Conservation (phyloP, 192 early-diverging fungal species). For the Endogone sp. region DNA sequence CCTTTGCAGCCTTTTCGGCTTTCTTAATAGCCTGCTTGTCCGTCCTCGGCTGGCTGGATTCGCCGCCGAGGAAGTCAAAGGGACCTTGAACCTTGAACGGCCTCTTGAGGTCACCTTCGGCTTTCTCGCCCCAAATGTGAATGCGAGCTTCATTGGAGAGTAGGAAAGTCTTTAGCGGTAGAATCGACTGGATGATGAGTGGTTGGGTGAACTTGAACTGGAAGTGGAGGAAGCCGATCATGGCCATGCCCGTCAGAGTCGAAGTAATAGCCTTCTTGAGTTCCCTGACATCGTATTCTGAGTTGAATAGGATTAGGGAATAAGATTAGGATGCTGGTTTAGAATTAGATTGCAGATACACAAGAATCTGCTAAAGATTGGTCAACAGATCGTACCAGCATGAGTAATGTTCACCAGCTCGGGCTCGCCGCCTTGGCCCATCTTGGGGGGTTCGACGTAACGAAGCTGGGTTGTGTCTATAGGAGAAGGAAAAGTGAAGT, state of each 20-base stretch:
- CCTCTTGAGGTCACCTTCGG: constrained; percentile 75
- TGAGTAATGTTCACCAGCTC: constrained; percentile 27
- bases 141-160: constrained; percentile 74
- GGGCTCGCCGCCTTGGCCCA: constrained; percentile 30
- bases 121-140: constrained; percentile 68
- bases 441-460: constrained; percentile 73
- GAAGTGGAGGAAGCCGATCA: constrained; percentile 81
- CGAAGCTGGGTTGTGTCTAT: constrained; percentile 74
- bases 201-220: constrained; percentile 88
- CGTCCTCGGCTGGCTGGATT: constrained; percentile 29
- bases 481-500: neutral
- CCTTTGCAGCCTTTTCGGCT: constrained; percentile 42
- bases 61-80: constrained; percentile 47
- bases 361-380: constrained; percentile 18
- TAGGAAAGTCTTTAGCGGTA: constrained; percentile 70
- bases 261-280: constrained; percentile 66
- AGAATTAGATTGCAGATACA: neutral
- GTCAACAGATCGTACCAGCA: constrained; percentile 12
- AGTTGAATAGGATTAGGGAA: constrained; percentile 50
- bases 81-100: constrained; percentile 80
- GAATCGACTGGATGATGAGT: constrained; percentile 78
- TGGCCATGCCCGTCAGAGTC: constrained; percentile 59
- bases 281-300: constrained; percentile 76
- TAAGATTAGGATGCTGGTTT: neutral
- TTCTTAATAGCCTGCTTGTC: constrained; percentile 55